Evolutionary conservation across 495 filamentous ascomycete genomes (phyloP), one percentile per base, ranked within the genome.

Genomic region (Amphirosellinia nigrospora): DNA sequence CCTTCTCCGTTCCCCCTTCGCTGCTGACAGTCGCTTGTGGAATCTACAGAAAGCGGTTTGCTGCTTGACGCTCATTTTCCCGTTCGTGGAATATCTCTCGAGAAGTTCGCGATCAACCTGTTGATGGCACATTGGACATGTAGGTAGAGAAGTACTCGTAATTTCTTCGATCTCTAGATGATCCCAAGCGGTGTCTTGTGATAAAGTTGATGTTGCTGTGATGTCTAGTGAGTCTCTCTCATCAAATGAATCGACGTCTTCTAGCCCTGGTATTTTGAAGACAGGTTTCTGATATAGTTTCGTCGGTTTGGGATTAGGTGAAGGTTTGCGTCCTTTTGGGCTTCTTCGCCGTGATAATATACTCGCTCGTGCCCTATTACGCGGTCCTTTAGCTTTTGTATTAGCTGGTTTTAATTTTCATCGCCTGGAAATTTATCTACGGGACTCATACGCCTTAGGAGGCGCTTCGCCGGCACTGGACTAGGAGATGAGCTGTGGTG

Each of bases 121-220:
- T 61, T 86, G 80, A 52, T 86, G 84, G 77, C 92, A 94, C 82
- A 92, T 86, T n/a, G 91, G 91, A 75, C 92, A 94, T 23, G 66
- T 76, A 7, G 74, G 66, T 50, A 45, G 48, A 16, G n/a, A 41
- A 28, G 60, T 66, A 15, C 56, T 56, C 23, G 59, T 39, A 38
- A 3, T 26, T 34, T 71, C 67, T 50, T 78, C 71, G 2, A 67
- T 58, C 46, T 64, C 65, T 66, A 70, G 70, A 36, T 71, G 67
- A 68, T 72, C 74, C 56, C 67, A 76, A 30, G 21, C 36, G 30
- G 52, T 61, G 19, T 52, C 41, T 55, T 69, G 70, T 56, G 72
- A 70, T 60, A 26, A n/a, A 15, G 15, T 21, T 8, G 56, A 11
- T 21, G 32, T 32, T 46, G 26, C 45, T 7, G 39, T 61, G 23